phyloP scores from a whole-genome alignment of 2,329 filamentous ascomycete genomes.

The Aspergillus sp. region DNA sequence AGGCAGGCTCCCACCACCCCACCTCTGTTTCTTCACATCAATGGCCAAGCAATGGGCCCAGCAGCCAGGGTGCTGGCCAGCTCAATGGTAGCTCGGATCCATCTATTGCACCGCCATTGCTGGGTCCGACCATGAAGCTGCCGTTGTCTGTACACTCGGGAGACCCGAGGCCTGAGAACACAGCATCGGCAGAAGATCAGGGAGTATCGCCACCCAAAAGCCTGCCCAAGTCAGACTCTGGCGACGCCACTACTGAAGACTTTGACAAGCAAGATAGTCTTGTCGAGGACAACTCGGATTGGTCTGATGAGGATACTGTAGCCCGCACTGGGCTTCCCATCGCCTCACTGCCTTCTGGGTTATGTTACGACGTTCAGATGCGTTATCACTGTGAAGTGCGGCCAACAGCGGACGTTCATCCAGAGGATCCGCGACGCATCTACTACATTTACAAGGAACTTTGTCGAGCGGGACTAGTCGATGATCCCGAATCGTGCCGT shows the following conservation, averaged over 20 bases:
- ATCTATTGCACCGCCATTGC: constrained; percentile 25
- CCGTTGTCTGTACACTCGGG: constrained; percentile 18
- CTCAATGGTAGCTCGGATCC: constrained; percentile 24
- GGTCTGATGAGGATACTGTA: constrained; percentile 39
- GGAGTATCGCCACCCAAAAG: constrained; percentile 24
- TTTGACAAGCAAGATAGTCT: constrained; percentile 34
- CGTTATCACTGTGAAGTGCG: constrained; percentile 89
- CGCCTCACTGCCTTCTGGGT: constrained; percentile 66
- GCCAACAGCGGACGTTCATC: constrained; percentile 71
- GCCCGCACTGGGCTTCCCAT: constrained; percentile 46
- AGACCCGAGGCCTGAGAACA: constrained; percentile 8
- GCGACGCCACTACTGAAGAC: constrained; percentile 23
- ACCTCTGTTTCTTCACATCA: constrained; percentile 20
- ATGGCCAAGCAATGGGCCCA: constrained; percentile 18
- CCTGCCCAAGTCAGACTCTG: constrained; percentile 29
- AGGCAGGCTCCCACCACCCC: constrained; percentile 25
- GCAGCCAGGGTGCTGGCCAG: constrained; percentile 18
- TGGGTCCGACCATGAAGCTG: constrained; percentile 24
- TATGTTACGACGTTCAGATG: constrained; percentile 94
- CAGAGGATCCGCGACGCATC: constrained; percentile 90
- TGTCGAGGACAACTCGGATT: constrained; percentile 44
- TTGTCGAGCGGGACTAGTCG: constrained; percentile 77
- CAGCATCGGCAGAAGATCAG: constrained; percentile 7
- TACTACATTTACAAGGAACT: constrained; percentile 91
- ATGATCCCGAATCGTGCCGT: constrained; percentile 54